Percentiles rank a stretch among this genome's conserved stretches.
phyloP scores from a whole-genome alignment of 164 flowering plant species.

The Kingdonia uniflora region DNA sequence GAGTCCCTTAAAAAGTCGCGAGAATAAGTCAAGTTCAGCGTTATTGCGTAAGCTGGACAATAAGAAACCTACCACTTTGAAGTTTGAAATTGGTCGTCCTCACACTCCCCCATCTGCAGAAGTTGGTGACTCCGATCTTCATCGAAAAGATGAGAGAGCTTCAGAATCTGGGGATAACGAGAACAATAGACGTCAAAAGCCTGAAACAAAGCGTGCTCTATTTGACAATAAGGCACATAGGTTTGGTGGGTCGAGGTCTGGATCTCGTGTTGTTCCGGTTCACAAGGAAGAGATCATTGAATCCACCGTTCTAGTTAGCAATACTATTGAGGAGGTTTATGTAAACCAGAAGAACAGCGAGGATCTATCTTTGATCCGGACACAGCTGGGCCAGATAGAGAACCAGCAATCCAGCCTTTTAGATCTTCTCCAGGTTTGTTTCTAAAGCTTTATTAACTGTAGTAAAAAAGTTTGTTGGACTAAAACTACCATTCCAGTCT shows the following conservation, averaged over 20 bases:
- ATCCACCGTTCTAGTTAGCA: conserved; percentile 26
- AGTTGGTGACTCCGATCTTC: conserved; percentile 15
- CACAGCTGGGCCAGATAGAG: conserved; percentile 83
- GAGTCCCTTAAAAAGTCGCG: conserved; percentile 27
- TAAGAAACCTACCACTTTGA: conserved; percentile 43
- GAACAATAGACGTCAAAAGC: conserved; percentile 20
- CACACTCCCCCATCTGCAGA: conserved; percentile 12
- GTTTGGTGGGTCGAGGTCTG: conserved; percentile 33
- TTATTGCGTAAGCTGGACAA: conserved; percentile 31
- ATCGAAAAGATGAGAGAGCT: conserved; percentile 19
- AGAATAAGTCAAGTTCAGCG: conserved; percentile 28
- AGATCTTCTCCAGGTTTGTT: conserved; percentile 77
- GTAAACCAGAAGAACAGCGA: conserved; percentile 41
- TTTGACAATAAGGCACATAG: conserved; percentile 34
- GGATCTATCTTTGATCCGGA: conserved; percentile 61
- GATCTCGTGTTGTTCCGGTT: conserved; percentile 66
- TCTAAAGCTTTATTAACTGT: background rate
- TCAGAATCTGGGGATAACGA: conserved; percentile 20
- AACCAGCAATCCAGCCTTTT: conserved; percentile 70
- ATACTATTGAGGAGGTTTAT: conserved; percentile 21
- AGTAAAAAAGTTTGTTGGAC: background rate
- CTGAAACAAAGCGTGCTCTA: conserved; percentile 37
- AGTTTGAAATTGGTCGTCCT: conserved; percentile 41
- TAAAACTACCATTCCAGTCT: background rate
- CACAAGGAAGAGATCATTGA: conserved; percentile 30